Conservation (phyloP, 2,329 filamentous ascomycete species). For the Davidsoniella eucalypti region DNA sequence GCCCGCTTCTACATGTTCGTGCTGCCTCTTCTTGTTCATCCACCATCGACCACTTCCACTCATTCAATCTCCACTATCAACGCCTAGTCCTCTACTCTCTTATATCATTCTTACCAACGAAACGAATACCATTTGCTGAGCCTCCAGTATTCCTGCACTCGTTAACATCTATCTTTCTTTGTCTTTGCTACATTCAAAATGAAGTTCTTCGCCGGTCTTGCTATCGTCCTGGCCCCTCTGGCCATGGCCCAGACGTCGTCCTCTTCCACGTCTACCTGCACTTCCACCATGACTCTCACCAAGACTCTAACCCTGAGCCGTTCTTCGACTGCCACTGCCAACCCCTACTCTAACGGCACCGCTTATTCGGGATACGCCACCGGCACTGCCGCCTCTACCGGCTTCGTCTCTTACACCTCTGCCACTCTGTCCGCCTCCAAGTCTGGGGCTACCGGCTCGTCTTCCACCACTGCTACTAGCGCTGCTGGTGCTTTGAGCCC, state of each 20-base stretch:
- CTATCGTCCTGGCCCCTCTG: conserved; percentile 33
- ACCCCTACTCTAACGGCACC: conserved; percentile 23
- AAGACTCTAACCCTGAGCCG: conserved; percentile 35
- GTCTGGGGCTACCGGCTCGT: conserved; percentile 16
- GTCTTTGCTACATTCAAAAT: conserved; percentile 17
- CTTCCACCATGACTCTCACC: conserved; percentile 33
- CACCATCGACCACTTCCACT: not conserved
- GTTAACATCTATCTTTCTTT: not conserved
- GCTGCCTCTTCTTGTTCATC: conserved; percentile 1
- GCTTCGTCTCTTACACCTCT: conserved; percentile 18
- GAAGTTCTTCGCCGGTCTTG: conserved; percentile 27
- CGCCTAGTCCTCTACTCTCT: not conserved
- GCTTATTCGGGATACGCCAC: conserved; percentile 21
- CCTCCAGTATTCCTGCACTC: not conserved
- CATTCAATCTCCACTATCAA: not conserved
- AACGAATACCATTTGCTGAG: no score
- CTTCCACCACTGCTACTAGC: conserved; percentile 16
- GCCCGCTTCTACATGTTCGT: not conserved
- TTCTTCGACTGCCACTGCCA: conserved; percentile 23
- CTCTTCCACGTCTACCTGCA: conserved; percentile 27
- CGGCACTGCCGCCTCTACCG: conserved; percentile 19
- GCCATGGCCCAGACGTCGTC: conserved; percentile 28
- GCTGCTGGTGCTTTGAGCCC: conserved; percentile 29
- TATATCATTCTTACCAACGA: not conserved
- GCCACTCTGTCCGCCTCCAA: conserved; percentile 15